These are phyloP conservation scores for Penicillium turbatum DNA, from an alignment of 495 filamentous ascomycete genomes.

Conservation along the genomic window DNA sequence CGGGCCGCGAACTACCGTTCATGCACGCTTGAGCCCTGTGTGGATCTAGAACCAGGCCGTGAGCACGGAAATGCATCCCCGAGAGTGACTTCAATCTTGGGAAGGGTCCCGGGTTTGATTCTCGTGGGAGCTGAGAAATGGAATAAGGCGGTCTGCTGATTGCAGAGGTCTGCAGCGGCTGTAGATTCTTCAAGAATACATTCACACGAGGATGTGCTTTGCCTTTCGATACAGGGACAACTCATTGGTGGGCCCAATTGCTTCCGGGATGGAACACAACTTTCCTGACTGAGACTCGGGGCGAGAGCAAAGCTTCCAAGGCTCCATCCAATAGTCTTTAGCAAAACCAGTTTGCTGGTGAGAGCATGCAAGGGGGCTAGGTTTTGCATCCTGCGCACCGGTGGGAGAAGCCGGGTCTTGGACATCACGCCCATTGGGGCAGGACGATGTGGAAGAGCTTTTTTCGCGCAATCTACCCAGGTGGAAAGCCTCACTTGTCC, in stretches of 20 bases:
- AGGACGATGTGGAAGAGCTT: not conserved
- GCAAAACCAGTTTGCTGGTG: slow-evolving; percentile 4
- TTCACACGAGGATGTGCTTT: slow-evolving; percentile 7
- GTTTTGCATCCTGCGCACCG: slow-evolving; percentile 12
- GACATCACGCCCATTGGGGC: not conserved
- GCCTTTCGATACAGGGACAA: not conserved
- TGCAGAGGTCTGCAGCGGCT: not conserved
- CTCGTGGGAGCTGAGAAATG: not conserved
- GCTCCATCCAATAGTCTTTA: slow-evolving; percentile 5
- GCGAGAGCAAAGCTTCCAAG: slow-evolving; percentile 2
- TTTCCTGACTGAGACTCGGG: not conserved
- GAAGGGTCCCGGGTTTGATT: not conserved
- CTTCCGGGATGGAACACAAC: slow-evolving; percentile 1
- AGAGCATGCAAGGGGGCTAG: slow-evolving; percentile 20
- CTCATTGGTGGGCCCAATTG: slow-evolving; percentile 2
- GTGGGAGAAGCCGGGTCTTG: slow-evolving; percentile 7
- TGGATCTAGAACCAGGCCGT: not conserved
- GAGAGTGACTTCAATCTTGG: not conserved
- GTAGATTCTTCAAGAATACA: not conserved
- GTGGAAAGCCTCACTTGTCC: not conserved
- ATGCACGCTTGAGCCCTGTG: slow-evolving; percentile 17
- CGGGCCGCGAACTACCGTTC: slow-evolving; percentile 23
- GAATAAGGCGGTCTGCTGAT: too few relatives aligned
- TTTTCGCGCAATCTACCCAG: not conserved
- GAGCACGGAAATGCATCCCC: not conserved